Base-by-base conservation (phyloP, 345 rosid genomes). In the Gossypium rotundifolium region DNA sequence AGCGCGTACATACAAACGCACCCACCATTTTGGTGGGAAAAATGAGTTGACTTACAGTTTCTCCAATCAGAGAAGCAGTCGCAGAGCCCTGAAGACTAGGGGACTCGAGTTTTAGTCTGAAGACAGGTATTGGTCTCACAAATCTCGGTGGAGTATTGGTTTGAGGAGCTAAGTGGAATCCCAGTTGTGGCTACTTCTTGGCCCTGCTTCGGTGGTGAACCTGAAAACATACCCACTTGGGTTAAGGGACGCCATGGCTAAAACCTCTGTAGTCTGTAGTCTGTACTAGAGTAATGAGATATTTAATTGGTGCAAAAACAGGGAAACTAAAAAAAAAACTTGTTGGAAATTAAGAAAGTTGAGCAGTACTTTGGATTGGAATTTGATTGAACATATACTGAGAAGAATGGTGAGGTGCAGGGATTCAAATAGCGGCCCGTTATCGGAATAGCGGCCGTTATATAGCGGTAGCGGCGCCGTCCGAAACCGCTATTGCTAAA, bases 41-140 rank as follows among this genome's bases (percentile, higher is more conserved):
- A 3, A 16, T 25, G 3, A 25, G 11, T 23, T 17, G 7, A 71
- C 76, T 62, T 62, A 62, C 76, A 74, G 17, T 48, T 74, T 61
- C 46, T 51, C 58, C 76, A 62, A 58, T 74, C 60, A 16, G 76
- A 74, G 70, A 74, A 74, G 70, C 76, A 74, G 61, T 46, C 76
- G 14, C 67, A 74, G 48, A 74, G 59, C 27, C 70, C 76, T 18
- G 59, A 25, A 55, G 76, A 74, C 76, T 70, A 74, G 7, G 70
- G 70, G 59, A 61, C 69, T 60, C 60, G 42, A 2, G 48, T 49
- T 74, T 74, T 62, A 7, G 46, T 61, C 69, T 71, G 25, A 20
- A 55, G 18, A 11, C 3, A 42, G 3, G 58, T 66, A 0, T 20
- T 20, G 42, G 40, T 11, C 2, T 72, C 14, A 46, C 55, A 48